These are phyloP conservation scores for Ailanthus altissimus DNA, from an alignment of 345 rosid species.

Conservation along the genomic window DNA sequence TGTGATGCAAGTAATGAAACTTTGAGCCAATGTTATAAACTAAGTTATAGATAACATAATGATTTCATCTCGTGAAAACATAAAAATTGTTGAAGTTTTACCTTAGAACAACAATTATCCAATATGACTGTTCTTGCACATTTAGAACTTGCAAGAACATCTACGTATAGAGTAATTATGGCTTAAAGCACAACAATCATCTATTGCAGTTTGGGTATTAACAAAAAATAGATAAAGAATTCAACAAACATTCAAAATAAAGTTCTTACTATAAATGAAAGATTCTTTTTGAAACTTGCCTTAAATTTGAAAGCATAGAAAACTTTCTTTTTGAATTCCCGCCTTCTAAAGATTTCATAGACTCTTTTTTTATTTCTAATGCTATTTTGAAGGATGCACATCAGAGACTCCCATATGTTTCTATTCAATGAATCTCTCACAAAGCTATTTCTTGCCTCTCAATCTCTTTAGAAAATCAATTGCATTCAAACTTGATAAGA, in stretches of 20 bases:
- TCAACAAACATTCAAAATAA: background rate
- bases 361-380: conserved; percentile 64
- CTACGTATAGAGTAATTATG: too few relatives aligned
- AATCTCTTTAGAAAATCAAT: conserved; percentile 78
- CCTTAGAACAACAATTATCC: too few relatives aligned
- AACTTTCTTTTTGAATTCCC: conserved; percentile 76
- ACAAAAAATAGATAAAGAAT: too few relatives aligned
- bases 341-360: conserved; percentile 70
- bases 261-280: background rate
- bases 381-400: conserved; percentile 73
- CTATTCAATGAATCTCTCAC: conserved; percentile 86
- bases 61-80: too few relatives aligned
- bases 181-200: too few relatives aligned
- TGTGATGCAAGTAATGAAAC: too few relatives aligned
- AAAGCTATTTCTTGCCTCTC: conserved; percentile 74
- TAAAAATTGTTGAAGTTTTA: too few relatives aligned
- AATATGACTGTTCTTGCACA: too few relatives aligned
- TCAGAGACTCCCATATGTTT: conserved; percentile 96
- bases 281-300: conserved; percentile 42
- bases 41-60: too few relatives aligned
- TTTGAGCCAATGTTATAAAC: too few relatives aligned
- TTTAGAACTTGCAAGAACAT: too few relatives aligned
- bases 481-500: conserved; percentile 58
- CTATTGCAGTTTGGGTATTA: too few relatives aligned
- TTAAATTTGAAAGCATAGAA: conserved; percentile 80